Conservation (phyloP, 2,329 filamentous ascomycete genomes). For the Pyricularia grisea region DNA sequence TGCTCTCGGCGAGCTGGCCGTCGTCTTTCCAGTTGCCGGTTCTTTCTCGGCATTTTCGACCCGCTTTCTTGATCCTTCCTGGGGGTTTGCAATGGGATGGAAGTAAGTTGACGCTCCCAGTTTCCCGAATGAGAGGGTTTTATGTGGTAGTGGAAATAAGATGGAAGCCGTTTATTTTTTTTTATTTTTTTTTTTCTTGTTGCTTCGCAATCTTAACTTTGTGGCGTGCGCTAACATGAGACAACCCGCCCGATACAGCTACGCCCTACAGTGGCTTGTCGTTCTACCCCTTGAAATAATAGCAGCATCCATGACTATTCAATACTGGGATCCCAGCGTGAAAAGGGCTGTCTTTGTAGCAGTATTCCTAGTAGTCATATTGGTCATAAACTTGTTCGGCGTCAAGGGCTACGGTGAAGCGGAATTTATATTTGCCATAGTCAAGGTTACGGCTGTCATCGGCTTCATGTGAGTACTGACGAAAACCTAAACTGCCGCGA, state of each 20-base stretch:
- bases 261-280: slow-evolving; percentile 80
- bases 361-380: slow-evolving; percentile 68
- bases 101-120: slow-evolving; percentile 46
- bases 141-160: background rate
- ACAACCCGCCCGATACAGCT: slow-evolving; percentile 34
- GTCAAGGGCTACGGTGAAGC: slow-evolving; percentile 85
- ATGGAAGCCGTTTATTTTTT: background rate
- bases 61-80: slow-evolving; percentile 84
- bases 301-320: slow-evolving; percentile 73
- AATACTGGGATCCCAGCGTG: slow-evolving; percentile 63
- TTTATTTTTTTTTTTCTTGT: too few species aligned
- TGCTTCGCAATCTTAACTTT: background rate
- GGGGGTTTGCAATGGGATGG: slow-evolving; percentile 95
- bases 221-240: slow-evolving; percentile 1
- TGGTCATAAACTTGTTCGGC: slow-evolving; percentile 78
- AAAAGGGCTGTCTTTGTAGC: slow-evolving; percentile 70
- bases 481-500: background rate
- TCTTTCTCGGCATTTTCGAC: slow-evolving; percentile 91
- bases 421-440: slow-evolving; percentile 76
- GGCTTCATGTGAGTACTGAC: slow-evolving; percentile 64
- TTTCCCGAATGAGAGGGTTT: background rate
- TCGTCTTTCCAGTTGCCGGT: slow-evolving; percentile 82
- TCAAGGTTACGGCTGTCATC: slow-evolving; percentile 80
- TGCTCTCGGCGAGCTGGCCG: slow-evolving; percentile 83
- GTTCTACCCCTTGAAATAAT: slow-evolving; percentile 80